Conservation (phyloP, 2,329 filamentous ascomycete species). For the Akanthomyces uredinophilus region DNA sequence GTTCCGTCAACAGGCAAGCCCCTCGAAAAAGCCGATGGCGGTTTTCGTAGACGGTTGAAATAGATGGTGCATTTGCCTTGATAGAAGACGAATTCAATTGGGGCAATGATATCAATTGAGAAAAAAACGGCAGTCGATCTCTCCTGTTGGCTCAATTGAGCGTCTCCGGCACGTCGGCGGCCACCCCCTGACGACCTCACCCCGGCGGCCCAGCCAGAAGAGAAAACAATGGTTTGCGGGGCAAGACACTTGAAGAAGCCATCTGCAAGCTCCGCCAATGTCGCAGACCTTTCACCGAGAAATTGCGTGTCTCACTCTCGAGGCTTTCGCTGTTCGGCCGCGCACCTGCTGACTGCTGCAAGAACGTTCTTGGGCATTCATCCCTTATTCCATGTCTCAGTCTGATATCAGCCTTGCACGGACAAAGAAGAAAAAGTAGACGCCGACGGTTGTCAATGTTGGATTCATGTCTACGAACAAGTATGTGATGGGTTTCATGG, state of each 20-base stretch:
- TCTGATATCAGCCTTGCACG: background rate
- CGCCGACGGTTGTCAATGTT: too few relatives aligned
- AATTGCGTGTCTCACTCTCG: constrained; percentile 4
- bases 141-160: too few relatives aligned
- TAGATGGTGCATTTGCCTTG: too few relatives aligned
- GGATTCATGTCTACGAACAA: too few relatives aligned
- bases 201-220: too few relatives aligned
- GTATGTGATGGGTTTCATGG: constrained; percentile 21
- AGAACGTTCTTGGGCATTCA: background rate
- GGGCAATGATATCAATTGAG: too few relatives aligned
- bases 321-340: background rate
- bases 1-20: background rate
- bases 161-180: too few relatives aligned
- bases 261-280: background rate
- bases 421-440: too few relatives aligned
- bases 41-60: too few relatives aligned
- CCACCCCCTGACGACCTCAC: too few relatives aligned
- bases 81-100: too few relatives aligned
- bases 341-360: background rate
- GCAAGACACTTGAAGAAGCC: background rate
- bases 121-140: background rate
- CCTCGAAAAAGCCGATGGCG: too few relatives aligned
- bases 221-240: background rate
- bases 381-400: background rate
- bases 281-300: background rate